Conservation (phyloP, 2,329 filamentous ascomycete genomes). For the Blumeria graminis region DNA sequence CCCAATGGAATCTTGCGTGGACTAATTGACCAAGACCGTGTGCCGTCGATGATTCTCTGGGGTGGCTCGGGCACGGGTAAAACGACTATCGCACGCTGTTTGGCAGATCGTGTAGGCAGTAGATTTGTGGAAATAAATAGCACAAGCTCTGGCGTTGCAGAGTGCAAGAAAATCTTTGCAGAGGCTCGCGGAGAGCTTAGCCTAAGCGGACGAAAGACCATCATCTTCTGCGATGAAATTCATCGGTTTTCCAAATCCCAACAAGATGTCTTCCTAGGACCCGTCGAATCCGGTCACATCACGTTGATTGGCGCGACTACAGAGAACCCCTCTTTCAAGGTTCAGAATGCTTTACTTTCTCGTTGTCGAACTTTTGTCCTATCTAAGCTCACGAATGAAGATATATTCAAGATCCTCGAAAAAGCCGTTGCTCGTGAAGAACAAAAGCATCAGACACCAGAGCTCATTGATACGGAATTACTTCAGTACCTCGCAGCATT, state of each 20-base stretch:
- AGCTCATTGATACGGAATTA: conserved; percentile 53
- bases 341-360: conserved; percentile 67
- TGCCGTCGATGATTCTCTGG: conserved; percentile 94
- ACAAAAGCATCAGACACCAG: conserved; percentile 16
- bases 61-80: conserved; percentile 61
- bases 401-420: conserved; percentile 48
- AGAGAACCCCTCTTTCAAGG: conserved; percentile 88
- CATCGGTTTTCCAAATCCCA: conserved; percentile 45
- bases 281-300: conserved; percentile 74
- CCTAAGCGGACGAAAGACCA: conserved; percentile 71
- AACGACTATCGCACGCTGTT: conserved; percentile 78
- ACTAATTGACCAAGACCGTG: conserved; percentile 61
- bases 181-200: conserved; percentile 61
- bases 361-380: conserved; percentile 81
- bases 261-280: conserved; percentile 83
- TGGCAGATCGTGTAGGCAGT: conserved; percentile 58
- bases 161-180: conserved; percentile 77
- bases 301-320: conserved; percentile 90
- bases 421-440: conserved; percentile 47
- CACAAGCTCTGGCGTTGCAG: conserved; percentile 63
- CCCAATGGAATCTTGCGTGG: conserved; percentile 60
- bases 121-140: conserved; percentile 93
- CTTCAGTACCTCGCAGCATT: conserved; percentile 65
- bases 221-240: conserved; percentile 82
- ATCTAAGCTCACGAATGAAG: conserved; percentile 43